Evolutionary conservation across 2,329 filamentous ascomycete genomes (phyloP).

Genomic region (Tolypocladium ovalisporum): DNA sequence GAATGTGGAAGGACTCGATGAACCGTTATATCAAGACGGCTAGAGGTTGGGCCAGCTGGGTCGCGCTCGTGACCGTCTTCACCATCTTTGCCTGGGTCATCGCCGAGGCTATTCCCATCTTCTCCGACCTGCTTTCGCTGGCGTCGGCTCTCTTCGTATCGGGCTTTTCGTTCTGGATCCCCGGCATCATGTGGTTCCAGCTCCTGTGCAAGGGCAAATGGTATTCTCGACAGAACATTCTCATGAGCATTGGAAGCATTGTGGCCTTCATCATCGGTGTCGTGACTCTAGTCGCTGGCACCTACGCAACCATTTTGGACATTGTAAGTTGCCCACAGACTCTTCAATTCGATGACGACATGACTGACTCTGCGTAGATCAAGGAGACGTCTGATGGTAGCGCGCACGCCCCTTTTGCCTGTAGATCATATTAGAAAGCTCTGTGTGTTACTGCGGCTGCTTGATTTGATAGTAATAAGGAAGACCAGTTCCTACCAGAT

Average conservation of each 20-base stretch:
- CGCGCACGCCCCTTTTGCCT: constrained; percentile 9
- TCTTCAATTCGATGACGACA: not conserved
- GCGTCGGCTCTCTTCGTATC: constrained; percentile 37
- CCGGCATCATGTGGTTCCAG: constrained; percentile 12
- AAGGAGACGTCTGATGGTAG: constrained; percentile 8
- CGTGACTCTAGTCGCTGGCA: constrained; percentile 16
- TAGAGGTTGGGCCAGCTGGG: constrained; percentile 43
- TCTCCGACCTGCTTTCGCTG: constrained; percentile 52
- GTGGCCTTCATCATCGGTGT: constrained; percentile 15
- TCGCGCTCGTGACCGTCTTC: constrained; percentile 40
- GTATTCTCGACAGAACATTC: constrained; percentile 14
- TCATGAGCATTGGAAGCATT: constrained; percentile 12
- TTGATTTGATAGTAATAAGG: not conserved
- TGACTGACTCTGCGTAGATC: constrained; percentile 5
- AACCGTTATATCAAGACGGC: constrained; percentile 36
- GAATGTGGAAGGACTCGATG: constrained; percentile 30
- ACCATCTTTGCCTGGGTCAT: constrained; percentile 60
- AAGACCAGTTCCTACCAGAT: not conserved
- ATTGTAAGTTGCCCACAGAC: constrained; percentile 12
- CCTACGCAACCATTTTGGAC: constrained; percentile 16
- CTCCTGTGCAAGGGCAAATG: constrained; percentile 10
- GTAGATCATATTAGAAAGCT: constrained; percentile 3
- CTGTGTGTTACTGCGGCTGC: not conserved
- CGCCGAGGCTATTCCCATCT: constrained; percentile 61
- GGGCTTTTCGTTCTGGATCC: constrained; percentile 11